phyloP scores from a whole-genome alignment of 2,329 filamentous ascomycete genomes.

The Ophioceras dolichostomum region DNA sequence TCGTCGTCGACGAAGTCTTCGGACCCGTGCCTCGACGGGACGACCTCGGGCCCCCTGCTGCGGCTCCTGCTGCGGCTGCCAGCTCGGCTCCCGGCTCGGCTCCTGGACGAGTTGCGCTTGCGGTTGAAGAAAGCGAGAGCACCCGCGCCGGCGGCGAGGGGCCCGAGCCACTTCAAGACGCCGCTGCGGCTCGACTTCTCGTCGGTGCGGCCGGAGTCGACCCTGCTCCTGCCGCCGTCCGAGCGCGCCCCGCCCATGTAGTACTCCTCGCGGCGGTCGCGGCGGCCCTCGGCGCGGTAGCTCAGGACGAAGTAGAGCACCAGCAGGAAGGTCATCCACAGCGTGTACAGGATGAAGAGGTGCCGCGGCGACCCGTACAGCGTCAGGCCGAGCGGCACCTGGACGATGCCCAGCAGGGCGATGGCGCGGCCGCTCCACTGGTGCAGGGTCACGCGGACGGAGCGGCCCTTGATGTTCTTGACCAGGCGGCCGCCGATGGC shows the following conservation, averaged over 20 bases:
- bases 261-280: conserved; percentile 33
- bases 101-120: conserved; percentile 27
- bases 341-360: conserved; percentile 73
- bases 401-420: conserved; percentile 70
- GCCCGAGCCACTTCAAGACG: conserved; percentile 33
- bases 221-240: conserved; percentile 24
- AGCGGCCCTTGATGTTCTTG: conserved; percentile 34
- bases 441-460: conserved; percentile 55
- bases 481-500: conserved; percentile 57
- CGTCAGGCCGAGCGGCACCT: conserved; percentile 80
- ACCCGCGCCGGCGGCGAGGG: conserved; percentile 39
- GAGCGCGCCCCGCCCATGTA: conserved; percentile 49
- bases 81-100: conserved; percentile 23
- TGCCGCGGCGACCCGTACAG: conserved; percentile 82
- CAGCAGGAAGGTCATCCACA: conserved; percentile 65
- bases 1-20: conserved; percentile 46
- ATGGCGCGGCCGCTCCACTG: conserved; percentile 75
- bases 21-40: conserved; percentile 39
- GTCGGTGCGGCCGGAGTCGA: neutral
- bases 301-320: conserved; percentile 69
- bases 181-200: conserved; percentile 12
- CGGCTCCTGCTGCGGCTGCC: conserved; percentile 20
- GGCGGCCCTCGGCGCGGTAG: conserved; percentile 48
- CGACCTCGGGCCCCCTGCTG: conserved; percentile 31
- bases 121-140: conserved; percentile 31